These are phyloP conservation scores for Phylloporus gajari DNA, from an alignment of 1,284 basidiomycete genomes.

Conservation along the genomic window DNA sequence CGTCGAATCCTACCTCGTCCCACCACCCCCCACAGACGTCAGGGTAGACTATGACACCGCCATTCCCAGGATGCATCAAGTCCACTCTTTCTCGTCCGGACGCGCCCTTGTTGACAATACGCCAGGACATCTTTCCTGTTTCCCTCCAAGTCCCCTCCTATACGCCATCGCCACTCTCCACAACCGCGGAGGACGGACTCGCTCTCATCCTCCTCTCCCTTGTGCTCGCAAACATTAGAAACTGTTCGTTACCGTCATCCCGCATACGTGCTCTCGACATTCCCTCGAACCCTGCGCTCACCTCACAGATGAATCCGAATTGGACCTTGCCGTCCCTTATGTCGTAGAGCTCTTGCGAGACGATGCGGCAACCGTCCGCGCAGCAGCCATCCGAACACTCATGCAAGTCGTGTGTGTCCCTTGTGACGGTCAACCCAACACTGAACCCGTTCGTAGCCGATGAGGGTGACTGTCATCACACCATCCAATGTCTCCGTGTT, in stretches of 20 bases:
- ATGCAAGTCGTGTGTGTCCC: slow-evolving; percentile 79
- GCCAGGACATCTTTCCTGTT: slow-evolving; percentile 80
- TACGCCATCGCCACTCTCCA: slow-evolving; percentile 59
- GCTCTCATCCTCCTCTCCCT: slow-evolving; percentile 85
- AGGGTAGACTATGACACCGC: slow-evolving; percentile 59
- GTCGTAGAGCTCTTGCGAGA: slow-evolving; percentile 91
- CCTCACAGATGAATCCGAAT: slow-evolving; percentile 93
- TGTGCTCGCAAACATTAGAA: slow-evolving; percentile 90
- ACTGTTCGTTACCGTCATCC: slow-evolving; percentile 87
- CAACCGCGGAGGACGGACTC: slow-evolving; percentile 82
- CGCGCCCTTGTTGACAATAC: slow-evolving; percentile 11
- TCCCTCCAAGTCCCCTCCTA: slow-evolving; percentile 79
- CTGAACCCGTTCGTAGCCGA: slow-evolving; percentile 62
- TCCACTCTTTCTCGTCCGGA: slow-evolving; percentile 37
- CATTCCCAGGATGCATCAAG: slow-evolving; percentile 68
- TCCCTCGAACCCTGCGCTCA: slow-evolving; percentile 82
- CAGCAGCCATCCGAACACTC: slow-evolving; percentile 81
- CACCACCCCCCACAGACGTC: slow-evolving; percentile 60
- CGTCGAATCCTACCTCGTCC: slow-evolving; percentile 74
- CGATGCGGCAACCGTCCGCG: slow-evolving; percentile 82
- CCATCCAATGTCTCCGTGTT: slow-evolving; percentile 91
- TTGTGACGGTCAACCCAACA: not conserved
- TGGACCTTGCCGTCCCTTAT: slow-evolving; percentile 94
- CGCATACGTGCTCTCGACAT: slow-evolving; percentile 89
- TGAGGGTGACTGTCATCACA: slow-evolving; percentile 87